Evolutionary conservation across 345 rosid genomes (phyloP), one percentile per base, ranked within the genome.

Genomic region (Dimocarpus longan): DNA sequence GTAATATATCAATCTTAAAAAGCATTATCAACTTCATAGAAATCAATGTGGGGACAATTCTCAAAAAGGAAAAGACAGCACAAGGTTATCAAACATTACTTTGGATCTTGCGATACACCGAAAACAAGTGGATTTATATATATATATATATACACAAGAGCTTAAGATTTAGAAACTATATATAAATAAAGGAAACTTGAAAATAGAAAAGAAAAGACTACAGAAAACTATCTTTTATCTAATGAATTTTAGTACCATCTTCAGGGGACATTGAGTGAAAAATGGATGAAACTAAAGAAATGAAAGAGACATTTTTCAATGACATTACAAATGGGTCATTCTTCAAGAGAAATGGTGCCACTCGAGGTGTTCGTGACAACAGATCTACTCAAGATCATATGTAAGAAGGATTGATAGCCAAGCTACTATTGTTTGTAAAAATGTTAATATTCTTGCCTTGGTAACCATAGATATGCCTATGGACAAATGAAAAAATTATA

Each of bases 331-430:
- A 84, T 18, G 97, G 97, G 77, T 96, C 95, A 64, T 90, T 89
- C 93, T 96, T 96, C 71, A 94, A 84, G 62, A 96, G 89, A 83
- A 92, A 91, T 22, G 99, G 99, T 40, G 97, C 98, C 80, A 96
- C 97, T 75, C 98, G 94, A 85, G 98, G 97, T 66, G 97, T 93
- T 81, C 62, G 90, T 81, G 97, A 94, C 86, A 96, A 85, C 66
- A 96, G 87, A 85, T 90, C 93, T 87, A 92, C 84, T 98, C 97
- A 32, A 26, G 28, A 26, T 26, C 28, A 26, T 26, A 26, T 26
- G 28, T 26, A 26, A 26, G 28, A 26, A 26, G 95, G 95, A 81
- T 88, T 91, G 50, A 94, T 91, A 78, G 95, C 93, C 86, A 94
- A 89, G 86, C 97, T 94, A 82, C 94, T 89, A 60, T 86, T 85